phyloP scores from a whole-genome alignment of 2,329 filamentous ascomycete genomes.

The Erysiphe neolycopersici region DNA sequence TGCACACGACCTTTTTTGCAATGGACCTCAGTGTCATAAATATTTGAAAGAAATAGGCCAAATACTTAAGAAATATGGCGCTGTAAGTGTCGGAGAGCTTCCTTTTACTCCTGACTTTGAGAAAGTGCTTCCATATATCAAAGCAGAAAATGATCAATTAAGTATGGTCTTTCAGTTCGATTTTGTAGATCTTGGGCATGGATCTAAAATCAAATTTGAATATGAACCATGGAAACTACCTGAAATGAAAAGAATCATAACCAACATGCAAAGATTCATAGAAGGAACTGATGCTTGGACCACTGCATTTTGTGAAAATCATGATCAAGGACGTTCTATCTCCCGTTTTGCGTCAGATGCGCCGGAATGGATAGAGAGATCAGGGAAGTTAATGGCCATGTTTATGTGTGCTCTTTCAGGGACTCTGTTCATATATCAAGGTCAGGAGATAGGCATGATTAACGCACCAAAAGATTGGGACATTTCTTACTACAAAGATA shows the following conservation, averaged over 20 bases:
- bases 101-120: slow-evolving; percentile 29
- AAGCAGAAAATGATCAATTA: slow-evolving; percentile 23
- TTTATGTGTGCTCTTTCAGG: slow-evolving; percentile 23
- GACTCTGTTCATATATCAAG: slow-evolving; percentile 31
- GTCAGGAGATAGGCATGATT: slow-evolving; percentile 31
- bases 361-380: slow-evolving; percentile 6
- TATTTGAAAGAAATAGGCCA: slow-evolving; percentile 35
- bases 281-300: slow-evolving; percentile 28
- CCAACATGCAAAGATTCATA: slow-evolving; percentile 24
- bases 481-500: slow-evolving; percentile 22
- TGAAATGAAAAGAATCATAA: slow-evolving; percentile 21
- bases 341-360: slow-evolving; percentile 19
- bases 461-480: slow-evolving; percentile 27
- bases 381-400: slow-evolving; percentile 25
- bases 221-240: slow-evolving; percentile 20
- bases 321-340: slow-evolving; percentile 30
- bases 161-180: slow-evolving; percentile 45
- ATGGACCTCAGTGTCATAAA: slow-evolving; percentile 40
- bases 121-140: slow-evolving; percentile 24
- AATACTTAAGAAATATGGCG: slow-evolving; percentile 29
- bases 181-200: slow-evolving; percentile 28
- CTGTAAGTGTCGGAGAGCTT: slow-evolving; percentile 43
- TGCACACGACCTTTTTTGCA: slow-evolving; percentile 17
- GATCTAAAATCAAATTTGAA: slow-evolving; percentile 26
- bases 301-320: slow-evolving; percentile 35